Conservation (phyloP, 768 basidiomycete species). For the Favolaschia claudopus region DNA sequence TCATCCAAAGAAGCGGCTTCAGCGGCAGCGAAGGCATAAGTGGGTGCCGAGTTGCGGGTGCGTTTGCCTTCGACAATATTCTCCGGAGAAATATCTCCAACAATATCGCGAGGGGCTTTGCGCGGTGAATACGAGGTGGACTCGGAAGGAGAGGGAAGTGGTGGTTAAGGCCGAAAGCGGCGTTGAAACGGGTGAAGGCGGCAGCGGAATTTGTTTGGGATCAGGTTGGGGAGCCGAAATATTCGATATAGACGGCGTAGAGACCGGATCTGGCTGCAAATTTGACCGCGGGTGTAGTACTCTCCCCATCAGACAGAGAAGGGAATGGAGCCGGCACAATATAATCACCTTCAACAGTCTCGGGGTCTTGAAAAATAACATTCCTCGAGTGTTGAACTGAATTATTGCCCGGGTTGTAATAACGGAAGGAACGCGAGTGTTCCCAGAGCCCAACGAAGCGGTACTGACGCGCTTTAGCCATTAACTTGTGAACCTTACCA, state of each 20-base stretch:
- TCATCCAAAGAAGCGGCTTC: conserved; percentile 7
- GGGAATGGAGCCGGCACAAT: conserved; percentile 1
- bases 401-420: background rate
- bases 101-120: conserved; percentile 10
- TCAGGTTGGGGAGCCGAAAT: background rate
- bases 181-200: background rate
- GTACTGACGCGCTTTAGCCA: conserved; percentile 9
- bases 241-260: background rate
- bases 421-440: background rate
- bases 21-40: background rate
- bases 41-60: background rate
- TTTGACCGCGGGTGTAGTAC: background rate
- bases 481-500: conserved; percentile 9
- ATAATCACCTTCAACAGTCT: background rate
- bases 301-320: conserved; percentile 14
- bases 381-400: background rate
- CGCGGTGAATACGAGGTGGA: background rate
- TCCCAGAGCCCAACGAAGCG: conserved; percentile 5
- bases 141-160: background rate
- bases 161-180: background rate
- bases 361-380: conserved; percentile 7
- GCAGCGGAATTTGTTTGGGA: background rate
- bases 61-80: conserved; percentile 10
- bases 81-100: background rate
- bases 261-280: background rate